Percentiles rank a stretch among this genome's conserved stretches.
Evolutionary conservation across 2,329 filamentous ascomycete species (phyloP).

Genomic region (Penicillium polonicum): DNA sequence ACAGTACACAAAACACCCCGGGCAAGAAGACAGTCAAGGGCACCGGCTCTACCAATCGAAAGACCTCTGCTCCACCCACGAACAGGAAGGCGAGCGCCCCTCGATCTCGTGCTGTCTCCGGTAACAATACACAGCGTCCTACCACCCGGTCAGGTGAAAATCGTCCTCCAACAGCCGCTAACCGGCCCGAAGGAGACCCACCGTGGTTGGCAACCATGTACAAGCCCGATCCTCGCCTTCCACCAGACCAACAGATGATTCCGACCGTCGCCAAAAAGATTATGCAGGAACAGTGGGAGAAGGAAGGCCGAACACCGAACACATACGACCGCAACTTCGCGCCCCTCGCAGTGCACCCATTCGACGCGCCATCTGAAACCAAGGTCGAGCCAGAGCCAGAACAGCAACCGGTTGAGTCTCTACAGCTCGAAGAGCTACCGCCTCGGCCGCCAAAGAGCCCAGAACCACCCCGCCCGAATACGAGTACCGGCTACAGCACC

Average conservation of each 20-base stretch:
- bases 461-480: conserved; percentile 38
- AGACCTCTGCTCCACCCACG: conserved; percentile 39
- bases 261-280: conserved; percentile 89
- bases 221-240: conserved; percentile 89
- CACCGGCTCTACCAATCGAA: conserved; percentile 33
- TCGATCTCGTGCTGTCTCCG: conserved; percentile 36
- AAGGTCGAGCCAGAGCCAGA: conserved; percentile 13
- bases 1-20: conserved; percentile 27
- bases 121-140: conserved; percentile 50
- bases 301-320: conserved; percentile 80
- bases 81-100: conserved; percentile 42
- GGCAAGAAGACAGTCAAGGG: conserved; percentile 34
- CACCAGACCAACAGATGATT: conserved; percentile 91
- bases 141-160: conserved; percentile 62
- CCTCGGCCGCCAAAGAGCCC: conserved; percentile 33
- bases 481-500: conserved; percentile 50
- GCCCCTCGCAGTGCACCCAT: conserved; percentile 60
- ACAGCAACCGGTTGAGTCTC: conserved; percentile 6
- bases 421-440: conserved; percentile 13
- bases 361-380: conserved; percentile 31
- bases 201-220: conserved; percentile 95
- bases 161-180: conserved; percentile 54
- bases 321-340: conserved; percentile 86
- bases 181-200: conserved; percentile 86
- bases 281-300: conserved; percentile 94